These are phyloP conservation scores for Daldinia grandis DNA, from an alignment of 495 filamentous ascomycete genomes.

Conservation along the genomic window DNA sequence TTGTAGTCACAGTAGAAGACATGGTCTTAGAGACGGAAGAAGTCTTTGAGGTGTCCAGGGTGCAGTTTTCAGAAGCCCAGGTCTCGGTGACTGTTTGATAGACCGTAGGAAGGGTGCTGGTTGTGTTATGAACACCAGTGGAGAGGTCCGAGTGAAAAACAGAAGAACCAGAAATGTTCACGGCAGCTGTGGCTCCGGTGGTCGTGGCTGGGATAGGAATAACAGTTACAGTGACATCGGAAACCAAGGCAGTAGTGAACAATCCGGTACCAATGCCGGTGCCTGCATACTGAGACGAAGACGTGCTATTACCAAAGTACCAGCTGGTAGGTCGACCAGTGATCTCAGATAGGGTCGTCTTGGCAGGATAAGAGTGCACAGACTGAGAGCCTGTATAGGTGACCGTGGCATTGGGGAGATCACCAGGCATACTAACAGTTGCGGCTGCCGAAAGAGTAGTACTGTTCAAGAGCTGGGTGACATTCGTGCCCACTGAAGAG, in stretches of 20 bases:
- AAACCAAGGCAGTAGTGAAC: neutral
- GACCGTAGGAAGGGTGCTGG: constrained; percentile 4
- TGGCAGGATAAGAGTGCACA: neutral
- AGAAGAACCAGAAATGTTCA: constrained; percentile 16
- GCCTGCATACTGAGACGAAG: constrained; percentile 1
- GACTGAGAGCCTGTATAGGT: neutral
- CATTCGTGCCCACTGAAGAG: neutral
- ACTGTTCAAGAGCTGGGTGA: constrained; percentile 11
- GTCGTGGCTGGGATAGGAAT: constrained; percentile 14
- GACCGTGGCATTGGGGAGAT: neutral
- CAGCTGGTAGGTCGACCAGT: neutral
- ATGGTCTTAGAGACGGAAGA: neutral
- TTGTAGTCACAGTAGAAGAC: neutral
- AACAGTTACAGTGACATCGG: constrained; percentile 28
- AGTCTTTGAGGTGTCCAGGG: constrained; percentile 4
- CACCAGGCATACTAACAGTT: neutral
- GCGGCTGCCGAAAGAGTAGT: neutral
- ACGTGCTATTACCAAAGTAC: constrained; percentile 1
- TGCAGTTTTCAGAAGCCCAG: constrained; percentile 25
- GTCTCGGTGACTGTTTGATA: constrained; percentile 23
- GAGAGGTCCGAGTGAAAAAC: neutral
- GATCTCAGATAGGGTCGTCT: neutral
- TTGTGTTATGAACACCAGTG: neutral
- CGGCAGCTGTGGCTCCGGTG: constrained; percentile 20
- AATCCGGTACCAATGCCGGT: neutral